These are phyloP conservation scores for Sporopachydermia cereana DNA, from an alignment of 1,139 yeast species.

Conservation along the genomic window DNA sequence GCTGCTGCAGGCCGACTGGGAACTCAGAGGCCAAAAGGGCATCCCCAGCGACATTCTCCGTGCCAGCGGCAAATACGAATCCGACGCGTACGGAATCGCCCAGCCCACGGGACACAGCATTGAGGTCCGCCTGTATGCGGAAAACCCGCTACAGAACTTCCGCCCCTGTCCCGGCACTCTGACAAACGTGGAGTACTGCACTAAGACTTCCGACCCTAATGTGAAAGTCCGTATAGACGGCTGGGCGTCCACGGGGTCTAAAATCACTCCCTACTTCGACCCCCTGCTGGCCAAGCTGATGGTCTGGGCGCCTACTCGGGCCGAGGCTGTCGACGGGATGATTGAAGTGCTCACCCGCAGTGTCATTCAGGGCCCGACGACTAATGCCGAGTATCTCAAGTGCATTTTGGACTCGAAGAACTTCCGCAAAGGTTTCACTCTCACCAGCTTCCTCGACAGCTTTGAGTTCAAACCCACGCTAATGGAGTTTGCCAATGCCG, in stretches of 20 bases:
- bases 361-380: constrained; percentile 25
- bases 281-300: constrained; percentile 28
- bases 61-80: constrained; percentile 12
- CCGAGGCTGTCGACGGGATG: constrained; percentile 19
- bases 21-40: constrained; percentile 19
- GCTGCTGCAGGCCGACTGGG: constrained; percentile 27
- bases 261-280: constrained; percentile 29
- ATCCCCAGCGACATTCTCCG: constrained; percentile 18
- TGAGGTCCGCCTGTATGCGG: constrained; percentile 29
- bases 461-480: constrained; percentile 21
- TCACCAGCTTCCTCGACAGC: constrained; percentile 21
- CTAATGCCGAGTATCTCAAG: constrained; percentile 24
- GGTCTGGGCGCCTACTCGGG: constrained; percentile 26
- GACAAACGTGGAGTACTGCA: constrained; percentile 20
- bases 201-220: constrained; percentile 12
- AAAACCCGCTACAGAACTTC: constrained; percentile 27
- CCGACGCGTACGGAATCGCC: constrained; percentile 16
- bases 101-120: constrained; percentile 29
- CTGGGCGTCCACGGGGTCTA: constrained; percentile 28
- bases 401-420: constrained; percentile 19
- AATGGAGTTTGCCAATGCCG: constrained; percentile 24
- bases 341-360: constrained; percentile 19
- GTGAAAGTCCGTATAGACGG: constrained; percentile 25
- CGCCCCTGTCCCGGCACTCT: constrained; percentile 29
- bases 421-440: constrained; percentile 20